phyloP scores from a whole-genome alignment of 2,329 filamentous ascomycete species.

The Fusarium luffae region DNA sequence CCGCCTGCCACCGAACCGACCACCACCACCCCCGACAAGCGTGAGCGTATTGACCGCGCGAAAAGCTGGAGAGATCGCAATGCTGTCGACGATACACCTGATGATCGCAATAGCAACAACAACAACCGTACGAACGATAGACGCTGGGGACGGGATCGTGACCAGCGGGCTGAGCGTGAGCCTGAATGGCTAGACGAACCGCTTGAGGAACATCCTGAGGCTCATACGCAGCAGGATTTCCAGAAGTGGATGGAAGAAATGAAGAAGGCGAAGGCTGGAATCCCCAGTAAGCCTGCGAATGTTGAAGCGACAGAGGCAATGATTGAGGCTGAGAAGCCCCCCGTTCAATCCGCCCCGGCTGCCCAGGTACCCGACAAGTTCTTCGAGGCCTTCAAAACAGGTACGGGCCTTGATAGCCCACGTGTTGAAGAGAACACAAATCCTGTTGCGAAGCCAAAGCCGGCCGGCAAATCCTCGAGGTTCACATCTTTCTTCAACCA shows the following conservation, averaged over 20 bases:
- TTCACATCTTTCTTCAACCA: constrained; percentile 82
- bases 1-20: constrained; percentile 41
- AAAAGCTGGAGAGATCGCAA: constrained; percentile 71
- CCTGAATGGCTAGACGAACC: constrained; percentile 91
- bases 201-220: constrained; percentile 73
- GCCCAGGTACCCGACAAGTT: constrained; percentile 82
- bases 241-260: constrained; percentile 94
- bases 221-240: constrained; percentile 89
- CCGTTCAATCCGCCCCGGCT: constrained; percentile 69
- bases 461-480: constrained; percentile 75
- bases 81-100: constrained; percentile 53
- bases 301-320: constrained; percentile 51
- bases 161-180: constrained; percentile 76
- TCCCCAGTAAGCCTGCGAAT: constrained; percentile 49
- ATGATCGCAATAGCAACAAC: constrained; percentile 64
- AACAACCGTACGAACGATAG: constrained; percentile 59
- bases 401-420: constrained; percentile 58
- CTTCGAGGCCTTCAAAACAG: constrained; percentile 68
- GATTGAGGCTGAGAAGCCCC: constrained; percentile 62
- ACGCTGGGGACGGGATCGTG: constrained; percentile 67
- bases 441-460: constrained; percentile 64
- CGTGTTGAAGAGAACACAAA: constrained; percentile 62
- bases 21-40: constrained; percentile 52
- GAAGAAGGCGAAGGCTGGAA: constrained; percentile 71
- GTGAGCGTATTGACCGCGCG: constrained; percentile 67